Evolutionary conservation across 129 eudicot genomes (phyloP).

Genomic region (Flaveria trinervia): DNA sequence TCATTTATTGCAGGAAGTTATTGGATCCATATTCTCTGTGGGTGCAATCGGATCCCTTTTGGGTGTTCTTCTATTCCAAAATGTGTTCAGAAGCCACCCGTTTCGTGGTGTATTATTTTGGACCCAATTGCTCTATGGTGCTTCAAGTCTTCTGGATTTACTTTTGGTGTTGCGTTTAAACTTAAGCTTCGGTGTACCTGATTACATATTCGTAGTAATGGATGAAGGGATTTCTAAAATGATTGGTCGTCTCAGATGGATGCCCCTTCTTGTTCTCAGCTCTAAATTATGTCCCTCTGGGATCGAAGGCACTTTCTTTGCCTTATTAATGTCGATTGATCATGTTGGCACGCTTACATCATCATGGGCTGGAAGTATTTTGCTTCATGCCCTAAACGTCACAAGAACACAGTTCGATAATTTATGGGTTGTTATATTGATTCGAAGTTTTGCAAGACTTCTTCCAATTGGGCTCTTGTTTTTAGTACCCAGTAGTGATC

Average conservation of each 20-base stretch:
- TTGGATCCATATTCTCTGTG: slow-evolving; percentile 75
- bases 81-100: slow-evolving; percentile 56
- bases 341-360: slow-evolving; percentile 70
- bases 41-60: slow-evolving; percentile 85
- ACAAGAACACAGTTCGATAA: slow-evolving; percentile 72
- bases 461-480: slow-evolving; percentile 69
- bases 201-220: slow-evolving; percentile 65
- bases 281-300: slow-evolving; percentile 94
- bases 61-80: slow-evolving; percentile 81
- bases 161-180: slow-evolving; percentile 67
- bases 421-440: slow-evolving; percentile 71
- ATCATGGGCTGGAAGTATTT: slow-evolving; percentile 80
- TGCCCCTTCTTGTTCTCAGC: slow-evolving; percentile 95
- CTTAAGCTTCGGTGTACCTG: slow-evolving; percentile 69
- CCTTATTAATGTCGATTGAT: slow-evolving; percentile 92
- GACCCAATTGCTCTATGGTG: slow-evolving; percentile 65
- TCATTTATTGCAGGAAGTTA: slow-evolving; percentile 61
- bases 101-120: slow-evolving; percentile 75
- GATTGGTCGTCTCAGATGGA: slow-evolving; percentile 87
- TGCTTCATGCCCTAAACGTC: slow-evolving; percentile 66
- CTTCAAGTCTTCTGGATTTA: slow-evolving; percentile 78
- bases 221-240: slow-evolving; percentile 64
- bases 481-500: slow-evolving; percentile 64
- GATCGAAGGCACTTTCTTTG: slow-evolving; percentile 96
- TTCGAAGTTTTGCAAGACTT: slow-evolving; percentile 64